Base-by-base conservation (phyloP, 495 filamentous ascomycete species). In the Friedmanniomyces endolithicus region DNA sequence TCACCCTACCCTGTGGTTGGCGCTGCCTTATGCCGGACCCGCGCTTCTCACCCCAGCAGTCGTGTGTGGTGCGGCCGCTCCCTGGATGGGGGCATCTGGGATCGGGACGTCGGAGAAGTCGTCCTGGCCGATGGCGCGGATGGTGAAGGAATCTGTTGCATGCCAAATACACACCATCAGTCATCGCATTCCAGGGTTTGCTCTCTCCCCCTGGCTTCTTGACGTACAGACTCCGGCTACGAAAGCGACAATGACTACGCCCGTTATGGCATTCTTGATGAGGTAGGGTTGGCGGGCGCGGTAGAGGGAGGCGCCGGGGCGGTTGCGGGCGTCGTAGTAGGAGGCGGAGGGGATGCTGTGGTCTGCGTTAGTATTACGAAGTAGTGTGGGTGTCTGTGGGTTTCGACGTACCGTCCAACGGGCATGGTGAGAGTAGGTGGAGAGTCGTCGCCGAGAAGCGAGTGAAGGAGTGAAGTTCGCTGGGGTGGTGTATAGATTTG, bases 101-200 rank as follows among this genome's bases (percentile, higher is more conserved):
- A 94, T 81, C 63, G 80, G 79, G 52, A 99, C 89, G 66, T 99
- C 92, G 62, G 90, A 87, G 78, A 99, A 99, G 57, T 99, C 88
- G 68, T 99, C 92, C 71, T 97, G 94, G 34, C 88, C 84, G 65
- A 99, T 83, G 23, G 85, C 88, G 50, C 73, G 76, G 65, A 99
- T 85, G 9, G 92, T 97, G 70, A 85, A 97, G 50, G 80, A 71
- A 66, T 95, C 92, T 98, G 56, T 41, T n/a, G 37, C 37, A 41
- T 14, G 12, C 2, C 16, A 16, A 6, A 16, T 41, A 16, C 6
- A 14, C 37, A n/a, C 12, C 3, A 52, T 46, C 33, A 52, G 24
- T 24, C 40, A 37, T 50, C 6, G 12, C 12, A 41, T 6, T 3
- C 39, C 3, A 19, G 11, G 7, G 8, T 6, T 47, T 6, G 8